A percentile compares a stretch with the other conserved stretches of the same genome.
These are phyloP conservation scores for Yarrowia galli DNA, from an alignment of 1,139 yeast genomes.

Conservation along the genomic window DNA sequence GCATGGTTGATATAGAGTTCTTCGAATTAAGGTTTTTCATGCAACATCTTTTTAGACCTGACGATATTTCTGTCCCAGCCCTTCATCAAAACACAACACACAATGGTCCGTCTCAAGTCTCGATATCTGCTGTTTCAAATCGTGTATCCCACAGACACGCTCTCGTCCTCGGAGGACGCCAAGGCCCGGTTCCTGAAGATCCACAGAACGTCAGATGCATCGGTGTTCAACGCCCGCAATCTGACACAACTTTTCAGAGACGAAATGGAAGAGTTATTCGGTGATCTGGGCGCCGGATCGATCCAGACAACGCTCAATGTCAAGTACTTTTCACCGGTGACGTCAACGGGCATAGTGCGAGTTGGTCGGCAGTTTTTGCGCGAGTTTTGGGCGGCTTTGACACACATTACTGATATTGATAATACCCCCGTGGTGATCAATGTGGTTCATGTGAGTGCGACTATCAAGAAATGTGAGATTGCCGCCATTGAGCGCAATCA, in stretches of 20 bases:
- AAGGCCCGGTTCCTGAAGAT: conserved; percentile 51
- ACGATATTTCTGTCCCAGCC: background rate
- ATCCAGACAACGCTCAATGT: conserved; percentile 64
- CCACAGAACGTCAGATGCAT: conserved; percentile 42
- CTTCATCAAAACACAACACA: background rate
- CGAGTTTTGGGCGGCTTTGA: conserved; percentile 71
- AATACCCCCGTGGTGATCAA: conserved; percentile 64
- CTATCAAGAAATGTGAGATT: conserved; percentile 84
- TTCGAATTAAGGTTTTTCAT: background rate
- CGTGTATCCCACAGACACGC: conserved; percentile 59
- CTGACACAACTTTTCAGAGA: conserved; percentile 58
- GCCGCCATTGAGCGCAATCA: conserved; percentile 55
- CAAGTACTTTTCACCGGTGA: conserved; percentile 80
- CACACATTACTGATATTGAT: conserved; percentile 64
- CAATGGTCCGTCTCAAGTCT: conserved; percentile 87
- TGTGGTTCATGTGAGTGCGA: conserved; percentile 80
- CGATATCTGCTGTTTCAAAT: conserved; percentile 84
- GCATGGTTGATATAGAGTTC: background rate
- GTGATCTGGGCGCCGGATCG: conserved; percentile 78
- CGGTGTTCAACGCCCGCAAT: conserved; percentile 43
- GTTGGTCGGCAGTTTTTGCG: conserved; percentile 73
- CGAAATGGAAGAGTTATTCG: conserved; percentile 67
- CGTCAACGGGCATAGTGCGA: conserved; percentile 85
- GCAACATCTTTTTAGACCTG: background rate
- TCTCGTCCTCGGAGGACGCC: conserved; percentile 49